phyloP scores from a whole-genome alignment of 2,329 filamentous ascomycete genomes.

The Penicillium brasilianum region DNA sequence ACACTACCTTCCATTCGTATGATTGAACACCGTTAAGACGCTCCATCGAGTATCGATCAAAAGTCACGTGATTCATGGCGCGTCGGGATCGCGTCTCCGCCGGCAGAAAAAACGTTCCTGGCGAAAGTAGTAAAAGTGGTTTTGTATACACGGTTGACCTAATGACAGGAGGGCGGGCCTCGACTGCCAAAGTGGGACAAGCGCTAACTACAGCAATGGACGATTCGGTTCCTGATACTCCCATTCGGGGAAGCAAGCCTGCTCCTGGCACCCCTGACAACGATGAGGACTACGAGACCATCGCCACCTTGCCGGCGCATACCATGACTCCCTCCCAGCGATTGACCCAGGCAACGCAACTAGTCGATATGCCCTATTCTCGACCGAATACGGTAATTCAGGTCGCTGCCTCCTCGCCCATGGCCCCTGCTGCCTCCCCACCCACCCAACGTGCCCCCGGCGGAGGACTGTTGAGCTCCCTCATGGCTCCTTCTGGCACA shows the following conservation, averaged over 20 bases:
- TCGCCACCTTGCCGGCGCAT: conserved; percentile 54
- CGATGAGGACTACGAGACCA: conserved; percentile 52
- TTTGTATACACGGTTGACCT: conserved; percentile 1
- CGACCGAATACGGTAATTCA: conserved; percentile 63
- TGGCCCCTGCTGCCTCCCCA: conserved; percentile 55
- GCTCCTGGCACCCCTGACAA: conserved; percentile 40
- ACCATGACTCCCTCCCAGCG: conserved; percentile 53
- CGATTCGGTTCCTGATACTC: conserved; percentile 49
- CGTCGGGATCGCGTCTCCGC: conserved; percentile 30
- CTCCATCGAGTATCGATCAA: conserved; percentile 4
- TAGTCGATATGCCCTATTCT: conserved; percentile 54
- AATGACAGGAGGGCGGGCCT: conserved; percentile 21
- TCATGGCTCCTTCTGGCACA: conserved; percentile 79
- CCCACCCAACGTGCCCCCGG: conserved; percentile 38
- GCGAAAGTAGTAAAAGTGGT: conserved; percentile 13
- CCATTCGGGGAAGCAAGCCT: conserved; percentile 42
- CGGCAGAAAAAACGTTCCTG: conserved; percentile 33
- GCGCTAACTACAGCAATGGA: conserved; percentile 39
- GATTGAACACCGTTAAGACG: not conserved
- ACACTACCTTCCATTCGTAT: not conserved
- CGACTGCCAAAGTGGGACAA: conserved; percentile 9
- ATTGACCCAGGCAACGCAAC: conserved; percentile 67
- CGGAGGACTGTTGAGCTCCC: conserved; percentile 58
- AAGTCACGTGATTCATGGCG: conserved; percentile 28
- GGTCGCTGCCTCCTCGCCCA: conserved; percentile 87